Evolutionary conservation across 768 basidiomycete species (phyloP).

Genomic region (Calocera cornea): DNA sequence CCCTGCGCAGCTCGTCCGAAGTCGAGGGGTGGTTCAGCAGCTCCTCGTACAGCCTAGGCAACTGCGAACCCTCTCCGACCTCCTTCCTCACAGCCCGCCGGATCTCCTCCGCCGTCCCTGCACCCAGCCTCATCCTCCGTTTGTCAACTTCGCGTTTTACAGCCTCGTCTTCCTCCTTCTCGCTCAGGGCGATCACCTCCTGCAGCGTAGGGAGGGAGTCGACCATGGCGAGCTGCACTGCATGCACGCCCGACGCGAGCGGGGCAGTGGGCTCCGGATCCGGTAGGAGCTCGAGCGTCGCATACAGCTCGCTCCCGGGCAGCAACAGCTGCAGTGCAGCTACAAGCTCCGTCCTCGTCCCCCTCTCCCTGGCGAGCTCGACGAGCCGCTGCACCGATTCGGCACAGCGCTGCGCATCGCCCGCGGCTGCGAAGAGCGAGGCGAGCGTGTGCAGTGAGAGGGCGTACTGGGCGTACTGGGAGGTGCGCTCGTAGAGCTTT

Average conservation of each 20-base stretch:
- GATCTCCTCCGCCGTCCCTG: slow-evolving; percentile 43
- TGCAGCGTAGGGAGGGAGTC: slow-evolving; percentile 58
- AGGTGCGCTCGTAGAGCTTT: slow-evolving; percentile 53
- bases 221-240: slow-evolving; percentile 46
- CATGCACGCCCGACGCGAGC: slow-evolving; percentile 41
- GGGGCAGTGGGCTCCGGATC: slow-evolving; percentile 67
- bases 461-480: slow-evolving; percentile 44
- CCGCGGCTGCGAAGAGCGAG: slow-evolving; percentile 43
- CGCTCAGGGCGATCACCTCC: slow-evolving; percentile 52
- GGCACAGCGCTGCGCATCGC: slow-evolving; percentile 66
- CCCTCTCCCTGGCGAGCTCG: slow-evolving; percentile 44
- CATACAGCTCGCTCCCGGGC: slow-evolving; percentile 53
- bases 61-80: slow-evolving; percentile 39
- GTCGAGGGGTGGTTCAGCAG: slow-evolving; percentile 71
- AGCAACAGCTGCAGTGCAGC: slow-evolving; percentile 55
- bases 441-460: slow-evolving; percentile 44
- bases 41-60: slow-evolving; percentile 61
- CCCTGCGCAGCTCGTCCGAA: slow-evolving; percentile 62
- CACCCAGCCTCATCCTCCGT: slow-evolving; percentile 63
- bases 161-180: slow-evolving; percentile 44
- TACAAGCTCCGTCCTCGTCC: slow-evolving; percentile 47
- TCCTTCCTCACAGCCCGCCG: slow-evolving; percentile 54
- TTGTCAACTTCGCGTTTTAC: slow-evolving; percentile 59
- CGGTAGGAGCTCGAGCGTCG: slow-evolving; percentile 51
- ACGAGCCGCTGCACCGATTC: slow-evolving; percentile 69